A percentile compares a stretch with the other conserved stretches of the same genome.
These are phyloP conservation scores for Pyrenochaeta sp. DNA, from an alignment of 2,329 filamentous ascomycete genomes.

Conservation along the genomic window DNA sequence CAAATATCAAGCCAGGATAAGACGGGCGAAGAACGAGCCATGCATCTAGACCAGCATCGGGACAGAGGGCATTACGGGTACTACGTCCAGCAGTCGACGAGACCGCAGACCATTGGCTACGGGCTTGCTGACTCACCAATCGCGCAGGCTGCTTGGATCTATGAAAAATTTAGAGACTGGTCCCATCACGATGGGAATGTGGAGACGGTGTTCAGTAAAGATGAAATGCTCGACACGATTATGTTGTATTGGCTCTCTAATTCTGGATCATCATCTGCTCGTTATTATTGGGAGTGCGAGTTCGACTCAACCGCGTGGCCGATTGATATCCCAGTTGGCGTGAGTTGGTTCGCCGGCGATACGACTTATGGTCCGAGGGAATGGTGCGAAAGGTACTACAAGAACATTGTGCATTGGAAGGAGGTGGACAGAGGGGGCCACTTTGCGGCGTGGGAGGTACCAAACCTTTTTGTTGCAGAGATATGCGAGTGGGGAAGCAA, in stretches of 20 bases:
- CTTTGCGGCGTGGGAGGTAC: slow-evolving; percentile 66
- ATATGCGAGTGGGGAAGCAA: slow-evolving; percentile 10
- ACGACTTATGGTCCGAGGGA: slow-evolving; percentile 14
- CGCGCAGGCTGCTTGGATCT: slow-evolving; percentile 76
- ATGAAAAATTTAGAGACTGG: slow-evolving; percentile 79
- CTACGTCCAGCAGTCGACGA: slow-evolving; percentile 66
- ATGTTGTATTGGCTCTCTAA: slow-evolving; percentile 38
- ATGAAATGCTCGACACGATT: slow-evolving; percentile 36
- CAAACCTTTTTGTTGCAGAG: slow-evolving; percentile 60
- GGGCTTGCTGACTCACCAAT: slow-evolving; percentile 73
- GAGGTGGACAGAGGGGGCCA: slow-evolving; percentile 59
- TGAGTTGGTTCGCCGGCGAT: slow-evolving; percentile 20
- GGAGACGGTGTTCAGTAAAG: slow-evolving; percentile 30
- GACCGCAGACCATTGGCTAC: slow-evolving; percentile 76
- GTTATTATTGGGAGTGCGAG: slow-evolving; percentile 31
- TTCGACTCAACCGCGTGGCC: slow-evolving; percentile 25
- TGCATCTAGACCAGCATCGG: background rate
- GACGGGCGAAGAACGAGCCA: background rate
- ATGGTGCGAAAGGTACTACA: slow-evolving; percentile 18
- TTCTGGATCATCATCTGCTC: slow-evolving; percentile 32
- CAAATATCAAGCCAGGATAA: background rate
- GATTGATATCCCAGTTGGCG: slow-evolving; percentile 31
- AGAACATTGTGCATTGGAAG: slow-evolving; percentile 46
- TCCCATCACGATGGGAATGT: slow-evolving; percentile 53
- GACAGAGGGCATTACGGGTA: slow-evolving; percentile 56